Percentiles rank a stretch among this genome's conserved stretches.
These are phyloP conservation scores for Chaetoscypha palmicola DNA, from an alignment of 2,329 filamentous ascomycete species.

Conservation along the genomic window DNA sequence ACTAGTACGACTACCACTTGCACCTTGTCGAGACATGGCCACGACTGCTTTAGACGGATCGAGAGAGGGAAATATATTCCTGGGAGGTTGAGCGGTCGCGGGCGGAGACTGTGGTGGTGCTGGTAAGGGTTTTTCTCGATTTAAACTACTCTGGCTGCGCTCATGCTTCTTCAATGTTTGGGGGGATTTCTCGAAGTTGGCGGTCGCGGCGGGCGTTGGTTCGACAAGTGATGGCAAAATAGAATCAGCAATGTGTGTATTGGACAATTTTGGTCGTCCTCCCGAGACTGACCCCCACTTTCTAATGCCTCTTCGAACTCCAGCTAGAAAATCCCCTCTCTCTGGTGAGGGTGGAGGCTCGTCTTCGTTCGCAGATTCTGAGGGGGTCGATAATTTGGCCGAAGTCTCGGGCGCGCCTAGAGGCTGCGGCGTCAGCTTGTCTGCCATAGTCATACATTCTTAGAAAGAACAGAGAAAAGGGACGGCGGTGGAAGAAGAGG, in stretches of 20 bases:
- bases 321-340: constrained; percentile 23
- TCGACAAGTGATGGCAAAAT: constrained; percentile 11
- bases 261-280: constrained; percentile 18
- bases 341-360: constrained; percentile 14
- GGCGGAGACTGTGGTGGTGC: constrained; percentile 24
- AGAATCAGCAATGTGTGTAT: constrained; percentile 18
- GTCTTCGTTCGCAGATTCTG: constrained; percentile 22
- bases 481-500: constrained; percentile 3
- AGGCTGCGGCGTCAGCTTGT: constrained; percentile 28
- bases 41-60: constrained; percentile 22
- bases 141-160: constrained; percentile 21
- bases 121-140: constrained; percentile 29
- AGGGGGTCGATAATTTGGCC: constrained; percentile 21
- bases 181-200: constrained; percentile 10
- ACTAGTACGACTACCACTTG: constrained; percentile 26
- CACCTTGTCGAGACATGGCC: constrained; percentile 22
- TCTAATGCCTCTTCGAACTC: constrained; percentile 28
- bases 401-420: constrained; percentile 23
- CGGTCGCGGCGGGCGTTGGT: constrained; percentile 10
- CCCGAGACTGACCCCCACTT: constrained; percentile 29
- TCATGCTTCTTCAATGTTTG: constrained; percentile 21
- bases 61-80: constrained; percentile 19
- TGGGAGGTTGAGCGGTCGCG: constrained; percentile 10
- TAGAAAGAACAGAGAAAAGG: constrained; percentile 7
- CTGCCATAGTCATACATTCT: constrained; percentile 29